Percentiles rank a stretch among this genome's conserved stretches.
Conservation (phyloP, 148 eudicot genomes). For the Selenicereus undatus region DNA sequence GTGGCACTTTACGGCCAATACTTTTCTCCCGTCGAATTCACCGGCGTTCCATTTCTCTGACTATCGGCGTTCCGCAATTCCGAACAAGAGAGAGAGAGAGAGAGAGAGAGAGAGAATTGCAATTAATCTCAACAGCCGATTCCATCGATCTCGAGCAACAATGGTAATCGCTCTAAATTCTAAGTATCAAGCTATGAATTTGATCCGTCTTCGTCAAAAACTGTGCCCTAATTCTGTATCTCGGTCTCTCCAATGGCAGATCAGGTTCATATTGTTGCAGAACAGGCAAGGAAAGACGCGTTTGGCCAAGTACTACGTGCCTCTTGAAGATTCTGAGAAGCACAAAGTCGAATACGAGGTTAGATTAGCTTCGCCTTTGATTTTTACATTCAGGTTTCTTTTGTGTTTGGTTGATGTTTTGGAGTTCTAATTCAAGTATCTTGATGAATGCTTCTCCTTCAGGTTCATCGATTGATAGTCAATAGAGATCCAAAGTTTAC, state of each 20-base stretch:
- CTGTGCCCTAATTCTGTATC: not conserved
- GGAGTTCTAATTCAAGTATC: not conserved
- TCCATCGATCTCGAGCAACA: not conserved
- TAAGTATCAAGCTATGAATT: not conserved
- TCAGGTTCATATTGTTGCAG: conserved; percentile 45
- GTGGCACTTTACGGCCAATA: not conserved
- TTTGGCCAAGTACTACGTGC: conserved; percentile 43
- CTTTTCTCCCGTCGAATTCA: not conserved
- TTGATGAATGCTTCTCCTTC: conserved; percentile 11
- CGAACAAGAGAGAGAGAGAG: not conserved
- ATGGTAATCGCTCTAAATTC: not conserved
- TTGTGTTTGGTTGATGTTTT: not conserved
- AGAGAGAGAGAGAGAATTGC: not conserved
- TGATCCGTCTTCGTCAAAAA: not conserved
- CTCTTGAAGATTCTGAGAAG: conserved; percentile 53
- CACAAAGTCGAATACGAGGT: conserved; percentile 54
- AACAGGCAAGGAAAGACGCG: conserved; percentile 52
- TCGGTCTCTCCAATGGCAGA: conserved; percentile 18
- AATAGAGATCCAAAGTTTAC: conserved; percentile 99
- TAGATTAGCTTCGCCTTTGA: not conserved
- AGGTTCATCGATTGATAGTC: conserved; percentile 98
- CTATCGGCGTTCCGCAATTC: not conserved
- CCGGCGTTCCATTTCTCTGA: not conserved
- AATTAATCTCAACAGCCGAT: not conserved
- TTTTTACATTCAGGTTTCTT: not conserved